Evolutionary conservation across 1,139 yeast species (phyloP), one percentile per base, ranked within the genome.

Genomic region (Suhomyces anneliseae): DNA sequence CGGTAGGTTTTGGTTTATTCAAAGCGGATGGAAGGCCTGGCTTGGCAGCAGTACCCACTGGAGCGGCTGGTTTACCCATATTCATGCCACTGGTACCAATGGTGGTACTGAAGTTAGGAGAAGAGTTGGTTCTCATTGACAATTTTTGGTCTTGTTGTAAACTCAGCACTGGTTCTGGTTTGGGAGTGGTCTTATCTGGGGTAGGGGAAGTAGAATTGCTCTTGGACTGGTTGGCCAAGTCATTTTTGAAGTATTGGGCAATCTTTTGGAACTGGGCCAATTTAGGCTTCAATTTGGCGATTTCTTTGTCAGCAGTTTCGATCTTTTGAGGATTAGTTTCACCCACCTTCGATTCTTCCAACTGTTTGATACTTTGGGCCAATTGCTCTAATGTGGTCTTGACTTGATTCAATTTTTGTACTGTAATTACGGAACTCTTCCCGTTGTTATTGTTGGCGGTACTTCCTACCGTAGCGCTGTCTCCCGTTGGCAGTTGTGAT

Each of bases 401-500:
- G n/a, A 73, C 73, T 44, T 67, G 70, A 46, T 72, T 72, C 57
- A 70, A 71, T 43, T 69, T 70, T 47, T 74, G 78, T 7, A 70
- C 59, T 1, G 76, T 69, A 7, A 70, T 68, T 2, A 65, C 62
- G 39, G 56, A 60, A 24, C 58, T 54, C 27, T n/a, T 66, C 64
- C 35, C 39, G 8, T 36, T 14, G 6, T 19, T 19, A 19, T 19
- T 42, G 33, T 35, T 26, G 27, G 39, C 10, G 38, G 36, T n/a
- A n/a, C 32, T 24, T 4, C 36, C 32, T 11, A 29, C 37, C 14
- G 29, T 10, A 11, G 31, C 24, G n/a, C 32, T 38, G 11, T 46
- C 24, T 10, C 41, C 32, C n/a, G 46, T 19, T 4, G 47, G 49
- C 46, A 42, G 47, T n/a, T 42, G 51, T 31, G 50, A 40, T 5